Base-by-base conservation (phyloP, 148 eudicot genomes). In the Rhododendron henanense region DNA sequence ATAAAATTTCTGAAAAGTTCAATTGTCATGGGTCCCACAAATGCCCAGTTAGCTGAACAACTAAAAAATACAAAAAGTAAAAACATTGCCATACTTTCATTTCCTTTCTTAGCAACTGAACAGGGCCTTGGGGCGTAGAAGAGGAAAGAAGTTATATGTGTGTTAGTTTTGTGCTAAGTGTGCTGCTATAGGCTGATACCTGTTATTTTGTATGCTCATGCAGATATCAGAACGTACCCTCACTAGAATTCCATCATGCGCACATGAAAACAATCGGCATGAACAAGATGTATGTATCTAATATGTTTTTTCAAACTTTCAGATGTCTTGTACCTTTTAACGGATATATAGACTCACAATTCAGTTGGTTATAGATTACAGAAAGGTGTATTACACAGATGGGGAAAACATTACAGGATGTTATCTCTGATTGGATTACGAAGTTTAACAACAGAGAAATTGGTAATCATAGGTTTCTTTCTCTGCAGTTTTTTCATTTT, bases 251-350 rank as follows among this genome's bases (percentile, higher is more conserved):
- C 99, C 99, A 25, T 28, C 80, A 65, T 39, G 87, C 87, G 94
- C 91, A 33, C 99, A 96, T 89, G 98, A 95, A 90, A 92, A 87
- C 83, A 96, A 96, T 89, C 93, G 88, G 69, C 93, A 90, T 81
- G 99, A 94, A 90, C 99, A 94, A 85, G 93, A 91, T 84, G 98
- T 96, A 87, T 35, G 94, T 33, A 75, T 48, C 14, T 81, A 3
- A 4, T 71, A 14, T 33, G 15, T 25, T 61, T 31, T 55, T 59
- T 83, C 5, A 16, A 78, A 35, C 39, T 67, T 4, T 86, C 3
- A 18, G 37, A 33, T 78, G 45, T 61, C 25, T 78, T 55, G 78
- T 11, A 21, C 50, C 53, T 31, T 25, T 57, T 73, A 31, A 41
- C 14, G 76, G 25, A 65, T 87, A 11, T 10, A 59, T 77, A 45